Evolutionary conservation across 495 filamentous ascomycete species (phyloP), one percentile per base, ranked within the genome.

Genomic region (Aspergillus egyptiacus): DNA sequence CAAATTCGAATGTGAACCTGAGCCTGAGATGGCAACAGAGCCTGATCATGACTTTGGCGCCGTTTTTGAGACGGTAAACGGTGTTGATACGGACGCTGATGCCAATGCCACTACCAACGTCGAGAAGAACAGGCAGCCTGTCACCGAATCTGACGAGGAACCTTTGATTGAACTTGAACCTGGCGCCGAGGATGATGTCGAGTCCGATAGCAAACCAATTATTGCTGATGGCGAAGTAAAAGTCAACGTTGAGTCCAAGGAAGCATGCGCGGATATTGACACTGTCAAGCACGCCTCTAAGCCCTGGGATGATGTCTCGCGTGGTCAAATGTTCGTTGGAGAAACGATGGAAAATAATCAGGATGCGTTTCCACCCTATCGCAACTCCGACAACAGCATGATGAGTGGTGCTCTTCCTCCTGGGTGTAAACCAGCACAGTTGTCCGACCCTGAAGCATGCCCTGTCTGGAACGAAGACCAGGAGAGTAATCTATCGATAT

Each of bases 401-500:
- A 44, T 33, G 17, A 44, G 9, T 14, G 41, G 41, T n/a, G 41
- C 17, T 11, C 28, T 23, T 33, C 7, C 11, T 13, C 25, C 15
- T 6, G 18, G 23, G 17, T 20, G 13, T 28, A 27, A 14, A 5
- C 4, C 35, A n/a, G n/a, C n/a, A n/a, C n/a, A n/a, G 2, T 15
- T 1, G 14, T 6, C 15, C 6, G 19, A 44, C 7, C 8, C 18
- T 2, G 19, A 33, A 1, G 28, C 9, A 8, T 6, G 31, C 3
- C 19, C 38, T 13, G 7, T 13, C 6, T 23, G 17, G 10, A 22
- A 43, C 7, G 31, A 30, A 33, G 23, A 32, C 20, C 14, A 41
- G 11, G 42, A 33, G 22, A 47, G 27, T 17, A 23, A 14, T 5
- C 20, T 25, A 25, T 53, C 50, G n/a, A 30, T 48, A 14, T 53